These are phyloP conservation scores for Penicillium sp. DNA, from an alignment of 2,329 filamentous ascomycete genomes.

Conservation along the genomic window DNA sequence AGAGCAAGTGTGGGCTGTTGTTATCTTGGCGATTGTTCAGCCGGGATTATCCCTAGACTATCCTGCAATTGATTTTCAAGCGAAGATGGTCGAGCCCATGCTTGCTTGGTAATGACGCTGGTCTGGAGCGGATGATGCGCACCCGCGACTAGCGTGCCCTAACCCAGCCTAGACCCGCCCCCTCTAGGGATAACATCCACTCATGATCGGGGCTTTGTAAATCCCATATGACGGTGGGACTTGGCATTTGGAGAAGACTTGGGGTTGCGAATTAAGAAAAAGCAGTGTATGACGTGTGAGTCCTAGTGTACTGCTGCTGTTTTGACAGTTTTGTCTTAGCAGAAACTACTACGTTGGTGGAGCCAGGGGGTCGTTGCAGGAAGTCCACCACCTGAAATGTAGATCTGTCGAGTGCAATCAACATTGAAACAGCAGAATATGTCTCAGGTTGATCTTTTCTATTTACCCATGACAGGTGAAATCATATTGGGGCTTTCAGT, in stretches of 20 bases:
- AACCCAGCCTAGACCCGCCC: background rate
- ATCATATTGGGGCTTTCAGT: background rate
- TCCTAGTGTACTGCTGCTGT: background rate
- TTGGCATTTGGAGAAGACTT: slow-evolving; percentile 4
- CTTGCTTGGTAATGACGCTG: slow-evolving; percentile 11
- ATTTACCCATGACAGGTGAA: background rate
- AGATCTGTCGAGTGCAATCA: background rate
- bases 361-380: slow-evolving; percentile 5
- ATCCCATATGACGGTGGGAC: background rate
- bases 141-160: slow-evolving; percentile 1
- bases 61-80: background rate
- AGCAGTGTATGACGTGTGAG: background rate
- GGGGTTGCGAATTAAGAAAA: background rate
- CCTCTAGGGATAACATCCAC: background rate
- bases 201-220: slow-evolving; percentile 2
- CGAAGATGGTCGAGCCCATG: slow-evolving; percentile 3
- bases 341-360: background rate
- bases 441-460: background rate
- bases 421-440: background rate
- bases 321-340: background rate
- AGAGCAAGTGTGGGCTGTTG: background rate
- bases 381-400: background rate
- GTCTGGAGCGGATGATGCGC: slow-evolving; percentile 9
- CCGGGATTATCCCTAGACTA: background rate
- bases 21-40: background rate